Conservation (phyloP, 495 filamentous ascomycete genomes). For the Penicillium crystallinum region DNA sequence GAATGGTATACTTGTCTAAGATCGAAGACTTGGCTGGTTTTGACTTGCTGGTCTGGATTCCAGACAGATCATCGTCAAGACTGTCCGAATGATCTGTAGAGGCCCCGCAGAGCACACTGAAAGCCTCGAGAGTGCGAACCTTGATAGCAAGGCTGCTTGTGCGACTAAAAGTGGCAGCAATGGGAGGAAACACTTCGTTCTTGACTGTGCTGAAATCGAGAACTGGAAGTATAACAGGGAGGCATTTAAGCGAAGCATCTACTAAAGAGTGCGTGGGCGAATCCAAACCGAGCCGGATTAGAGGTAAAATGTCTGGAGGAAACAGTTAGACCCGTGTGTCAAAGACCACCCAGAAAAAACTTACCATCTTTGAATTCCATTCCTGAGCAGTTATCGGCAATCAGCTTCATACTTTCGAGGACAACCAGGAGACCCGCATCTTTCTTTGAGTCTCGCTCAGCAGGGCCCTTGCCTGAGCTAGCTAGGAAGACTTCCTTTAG, state of each 20-base stretch:
- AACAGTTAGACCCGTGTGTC: conserved; percentile 3
- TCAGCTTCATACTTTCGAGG: conserved; percentile 70
- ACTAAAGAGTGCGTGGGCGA: conserved; percentile 83
- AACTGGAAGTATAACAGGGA: conserved; percentile 69
- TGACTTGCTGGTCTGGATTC: conserved; percentile 47
- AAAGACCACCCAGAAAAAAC: conserved; percentile 18
- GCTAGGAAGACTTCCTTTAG: conserved; percentile 76
- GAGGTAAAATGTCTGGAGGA: conserved; percentile 70
- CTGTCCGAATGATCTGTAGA: conserved; percentile 33
- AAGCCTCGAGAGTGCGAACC: conserved; percentile 82
- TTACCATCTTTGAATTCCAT: conserved; percentile 91
- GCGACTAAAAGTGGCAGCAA: conserved; percentile 82
- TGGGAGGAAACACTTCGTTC: conserved; percentile 87
- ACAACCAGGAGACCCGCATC: conserved; percentile 90
- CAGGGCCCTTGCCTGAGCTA: conserved; percentile 39
- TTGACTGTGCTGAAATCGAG: conserved; percentile 96
- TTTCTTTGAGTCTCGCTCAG: conserved; percentile 72
- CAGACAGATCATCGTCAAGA: conserved; percentile 65
- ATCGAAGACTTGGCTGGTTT: conserved; percentile 62
- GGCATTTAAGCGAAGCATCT: conserved; percentile 70
- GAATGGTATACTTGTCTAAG: conserved; percentile 93
- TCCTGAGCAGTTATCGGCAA: conserved; percentile 75
- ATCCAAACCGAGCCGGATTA: conserved; percentile 75
- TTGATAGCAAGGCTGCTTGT: conserved; percentile 93
- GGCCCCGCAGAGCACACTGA: conserved; percentile 83